Base-by-base conservation (phyloP, 2,329 filamentous ascomycete genomes). In the Atkinsonella hypoxylon region DNA sequence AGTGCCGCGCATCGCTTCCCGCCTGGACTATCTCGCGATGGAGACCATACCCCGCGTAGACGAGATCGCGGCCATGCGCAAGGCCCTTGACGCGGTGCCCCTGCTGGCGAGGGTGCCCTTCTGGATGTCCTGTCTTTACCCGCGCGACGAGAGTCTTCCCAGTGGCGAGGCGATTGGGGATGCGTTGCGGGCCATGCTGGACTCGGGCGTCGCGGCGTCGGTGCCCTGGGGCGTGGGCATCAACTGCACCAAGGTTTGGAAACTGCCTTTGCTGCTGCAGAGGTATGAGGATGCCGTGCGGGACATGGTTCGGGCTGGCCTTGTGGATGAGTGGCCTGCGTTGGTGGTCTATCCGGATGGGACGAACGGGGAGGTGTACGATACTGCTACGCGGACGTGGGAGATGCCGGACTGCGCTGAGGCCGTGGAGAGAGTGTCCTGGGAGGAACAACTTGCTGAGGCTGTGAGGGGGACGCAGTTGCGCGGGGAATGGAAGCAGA, bases 281-380 rank as follows among this genome's bases (percentile, higher is more conserved):
- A 68, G 74, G 46, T 83, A 78, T 47, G 78, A 83, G 57, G 68
- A 65, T 3, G 71, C 68, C 9, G 61, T 81, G 15, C 52, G 54
- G 10, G 55, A 52, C n/a, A 48, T 78, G 56, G 51, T 71, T 1
- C 48, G 59, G 4, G 56, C 62, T 4, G 66, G 68, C 0, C 57
- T 63, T 13, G 48, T 72, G 1, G 18, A 53, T 0, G 58, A 61
- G 6, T 74, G 71, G 67, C 81, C 81, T 1, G 71, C 69, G 18
- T 62, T 86, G 49, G 75, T 86, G 4, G 57, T 86, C 17, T 86
- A 85, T 61, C 83, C 83, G 0, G 83, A 87, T 61, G 82, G 82
- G 0, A 85, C 83, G 1, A 81, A 80, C 45, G 81, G 80, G 0
- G 79, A 85, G 63, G 73, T 82, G 0, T 86, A 86, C 64, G 78